Evolutionary conservation across 169 alveolate genomes (phyloP), one percentile per base, ranked within the genome.

Genomic region (Plasmodium coatneyi): DNA sequence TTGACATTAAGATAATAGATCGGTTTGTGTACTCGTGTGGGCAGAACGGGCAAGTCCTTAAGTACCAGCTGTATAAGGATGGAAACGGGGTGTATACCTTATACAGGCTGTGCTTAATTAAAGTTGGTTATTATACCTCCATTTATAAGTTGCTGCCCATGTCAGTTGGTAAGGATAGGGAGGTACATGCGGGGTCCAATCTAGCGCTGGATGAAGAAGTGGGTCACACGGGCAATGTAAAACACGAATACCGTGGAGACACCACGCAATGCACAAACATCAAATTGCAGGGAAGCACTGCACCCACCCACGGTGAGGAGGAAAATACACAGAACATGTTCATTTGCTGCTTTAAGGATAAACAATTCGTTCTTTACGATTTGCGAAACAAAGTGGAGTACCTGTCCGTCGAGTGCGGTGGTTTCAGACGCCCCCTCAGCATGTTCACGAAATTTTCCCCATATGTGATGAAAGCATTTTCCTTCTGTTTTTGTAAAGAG

Each of bases 351-450:
- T 89, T 89, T 66, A 89, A 89, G 74, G 94, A 72, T 28, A 89
- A 89, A 41, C 70, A 89, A 28, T 89, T 89, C 76, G 94, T 89
- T 70, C 22, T 89, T 34, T 72, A 89, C 28, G 83, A 89, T 80
- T 66, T 89, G 72, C 66, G 66, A 80, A 79, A 89, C 56, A 79
- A 89, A 66, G 54, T 70, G 2, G 94, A 89, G 71, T 89, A 89
- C 71, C 25, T 89, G n/a, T 89, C 94, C 39, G 41, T 89, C 12
- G 83, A 89, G 7, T 89, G 94, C 70, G 94, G 94, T 30, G 94
- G 94, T 6, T 89, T 89, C 82, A 89, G 94, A 43, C 81, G 94
- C 43, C 94, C 94, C 6, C 39, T 89, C 25, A 89, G 91, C 71
- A 80, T 89, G 46, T 80, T 36, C 66, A 89, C 82, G 82, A 89